These are phyloP conservation scores for Fusarium sp. DNA, from an alignment of 2,329 filamentous ascomycete genomes.

Conservation along the genomic window DNA sequence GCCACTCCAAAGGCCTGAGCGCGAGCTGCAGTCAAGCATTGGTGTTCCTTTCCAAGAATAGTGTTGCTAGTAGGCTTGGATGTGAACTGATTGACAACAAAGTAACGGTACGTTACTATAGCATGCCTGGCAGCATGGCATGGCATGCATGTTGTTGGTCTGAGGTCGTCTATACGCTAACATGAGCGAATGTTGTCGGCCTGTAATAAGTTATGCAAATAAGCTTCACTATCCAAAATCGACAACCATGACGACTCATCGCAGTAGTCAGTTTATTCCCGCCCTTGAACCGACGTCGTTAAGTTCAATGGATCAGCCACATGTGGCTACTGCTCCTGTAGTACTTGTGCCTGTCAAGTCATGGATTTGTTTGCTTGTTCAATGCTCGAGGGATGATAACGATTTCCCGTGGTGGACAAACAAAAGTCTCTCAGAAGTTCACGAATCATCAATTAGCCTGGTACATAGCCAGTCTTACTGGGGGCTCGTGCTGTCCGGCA, in stretches of 20 bases:
- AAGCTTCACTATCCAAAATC: not conserved
- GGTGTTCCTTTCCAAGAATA: not conserved
- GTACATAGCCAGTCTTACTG: not conserved
- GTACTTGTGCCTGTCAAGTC: not conserved
- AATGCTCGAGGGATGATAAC: not conserved
- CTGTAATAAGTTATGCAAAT: not conserved
- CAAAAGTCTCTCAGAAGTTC: not conserved
- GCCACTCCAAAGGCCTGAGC: constrained; percentile 19
- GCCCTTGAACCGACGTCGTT: not conserved
- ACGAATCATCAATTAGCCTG: not conserved
- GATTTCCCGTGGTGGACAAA: not conserved
- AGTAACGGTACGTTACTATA: not conserved
- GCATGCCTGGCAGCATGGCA: not conserved
- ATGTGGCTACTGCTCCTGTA: not conserved
- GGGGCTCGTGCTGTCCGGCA: constrained; percentile 1
- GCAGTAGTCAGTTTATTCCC: constrained; percentile 18
- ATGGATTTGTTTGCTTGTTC: not conserved
- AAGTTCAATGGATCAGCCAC: constrained; percentile 10
- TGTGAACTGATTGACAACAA: not conserved
- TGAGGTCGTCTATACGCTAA: constrained; percentile 8
- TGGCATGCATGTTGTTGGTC: constrained; percentile 14
- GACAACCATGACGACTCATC: constrained; percentile 3
- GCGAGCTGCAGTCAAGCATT: not conserved
- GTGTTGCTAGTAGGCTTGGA: not conserved
- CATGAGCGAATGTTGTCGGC: constrained; percentile 5